Evolutionary conservation across 83 land plant species (phyloP).

Genomic region (Thuja plicata): DNA sequence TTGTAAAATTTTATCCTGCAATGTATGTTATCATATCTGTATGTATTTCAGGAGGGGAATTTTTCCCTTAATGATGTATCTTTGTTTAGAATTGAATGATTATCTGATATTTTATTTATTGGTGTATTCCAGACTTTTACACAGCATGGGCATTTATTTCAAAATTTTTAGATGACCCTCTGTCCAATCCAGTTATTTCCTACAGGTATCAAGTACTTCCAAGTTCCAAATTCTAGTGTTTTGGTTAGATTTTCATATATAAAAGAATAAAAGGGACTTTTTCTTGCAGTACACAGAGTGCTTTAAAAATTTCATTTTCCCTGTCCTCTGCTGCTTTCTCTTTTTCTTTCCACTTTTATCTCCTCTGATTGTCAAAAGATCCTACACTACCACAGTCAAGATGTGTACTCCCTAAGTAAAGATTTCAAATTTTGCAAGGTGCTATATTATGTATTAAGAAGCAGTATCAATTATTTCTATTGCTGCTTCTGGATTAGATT

Average conservation of each 20-base stretch:
- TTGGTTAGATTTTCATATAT: neutral
- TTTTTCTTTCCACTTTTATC: neutral
- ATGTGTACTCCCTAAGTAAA: neutral
- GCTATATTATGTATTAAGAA: neutral
- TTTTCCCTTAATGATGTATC: neutral
- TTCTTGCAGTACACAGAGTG: neutral
- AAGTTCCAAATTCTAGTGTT: neutral
- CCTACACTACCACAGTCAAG: neutral
- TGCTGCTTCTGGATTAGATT: too few species aligned
- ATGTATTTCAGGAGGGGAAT: neutral
- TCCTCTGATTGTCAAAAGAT: neutral
- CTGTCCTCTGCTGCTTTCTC: neutral
- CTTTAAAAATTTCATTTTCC: neutral
- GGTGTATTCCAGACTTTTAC: constrained; percentile 56
- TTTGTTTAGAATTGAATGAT: neutral
- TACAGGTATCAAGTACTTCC: constrained; percentile 38
- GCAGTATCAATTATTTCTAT: neutral
- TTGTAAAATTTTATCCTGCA: neutral
- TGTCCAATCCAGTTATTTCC: constrained; percentile 44
- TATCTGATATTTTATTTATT: constrained; percentile 1
- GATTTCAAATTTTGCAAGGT: neutral
- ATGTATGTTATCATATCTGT: neutral
- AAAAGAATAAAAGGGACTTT: neutral
- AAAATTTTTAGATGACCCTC: constrained; percentile 29
- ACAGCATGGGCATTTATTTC: constrained; percentile 77